A percentile compares a stretch with the other conserved stretches of the same genome.
phyloP scores from a whole-genome alignment of 2,329 filamentous ascomycete species.

The Cordyceps cateniannulata region DNA sequence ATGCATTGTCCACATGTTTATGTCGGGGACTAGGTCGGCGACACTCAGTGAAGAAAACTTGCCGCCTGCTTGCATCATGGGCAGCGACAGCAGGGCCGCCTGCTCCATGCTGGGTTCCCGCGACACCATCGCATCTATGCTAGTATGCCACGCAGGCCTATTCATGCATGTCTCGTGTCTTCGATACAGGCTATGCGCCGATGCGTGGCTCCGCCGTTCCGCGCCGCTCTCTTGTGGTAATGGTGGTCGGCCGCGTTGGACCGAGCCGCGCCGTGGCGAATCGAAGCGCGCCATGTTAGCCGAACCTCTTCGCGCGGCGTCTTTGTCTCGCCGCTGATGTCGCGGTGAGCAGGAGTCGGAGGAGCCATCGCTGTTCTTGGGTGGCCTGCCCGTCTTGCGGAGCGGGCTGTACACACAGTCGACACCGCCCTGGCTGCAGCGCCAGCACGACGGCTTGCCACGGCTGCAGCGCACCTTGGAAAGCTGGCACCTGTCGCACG shows the following conservation, averaged over 20 bases:
- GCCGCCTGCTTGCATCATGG: neutral
- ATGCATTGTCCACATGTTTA: neutral
- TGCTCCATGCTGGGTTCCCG: neutral
- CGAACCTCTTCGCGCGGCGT: neutral
- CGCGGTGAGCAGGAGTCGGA: neutral
- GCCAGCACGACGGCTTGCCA: too few relatives aligned
- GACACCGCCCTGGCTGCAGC: neutral
- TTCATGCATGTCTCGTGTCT: neutral
- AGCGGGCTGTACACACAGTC: neutral
- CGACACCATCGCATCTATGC: too few relatives aligned
- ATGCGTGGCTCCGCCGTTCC: too few relatives aligned
- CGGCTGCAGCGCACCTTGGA: neutral
- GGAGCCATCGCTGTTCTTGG: neutral
- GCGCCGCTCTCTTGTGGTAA: neutral
- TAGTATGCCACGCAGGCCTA: neutral
- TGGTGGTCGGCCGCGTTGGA: neutral
- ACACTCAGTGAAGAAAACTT: neutral
- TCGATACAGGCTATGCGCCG: neutral
- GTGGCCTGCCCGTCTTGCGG: neutral
- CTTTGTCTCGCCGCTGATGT: neutral
- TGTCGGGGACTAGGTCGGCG: neutral
- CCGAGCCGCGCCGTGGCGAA: neutral
- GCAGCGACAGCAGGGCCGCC: neutral
- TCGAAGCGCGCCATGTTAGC: neutral
- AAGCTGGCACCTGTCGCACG: neutral